Base-by-base conservation (phyloP, 352 stramenopile species). In the Phytopythium sindhum region DNA sequence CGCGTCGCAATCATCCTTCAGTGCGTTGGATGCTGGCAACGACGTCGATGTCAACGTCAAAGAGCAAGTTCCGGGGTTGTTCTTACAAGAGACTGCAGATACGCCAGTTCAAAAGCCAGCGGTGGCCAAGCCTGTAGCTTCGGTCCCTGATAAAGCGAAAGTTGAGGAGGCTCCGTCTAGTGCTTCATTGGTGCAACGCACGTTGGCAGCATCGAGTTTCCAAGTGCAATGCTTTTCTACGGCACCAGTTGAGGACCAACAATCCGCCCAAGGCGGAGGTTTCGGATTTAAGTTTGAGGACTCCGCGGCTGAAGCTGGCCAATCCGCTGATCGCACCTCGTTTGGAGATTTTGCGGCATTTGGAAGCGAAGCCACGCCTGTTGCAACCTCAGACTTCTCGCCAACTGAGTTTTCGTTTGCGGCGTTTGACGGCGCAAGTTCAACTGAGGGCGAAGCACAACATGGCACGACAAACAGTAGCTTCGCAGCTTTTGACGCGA, bases 21-120 rank as follows among this genome's bases (percentile, higher is more conserved):
- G 64, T 51, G 60, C 60, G 9, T 14, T 75, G 44, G 68, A 75
- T 59, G 64, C 64, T 50, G 64, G 68, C 2, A 75, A 75, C 26
- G 64, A 69, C n/a, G 62, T 72, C 26, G 68, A 75, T 52, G 54
- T 68, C n/a, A 68, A 65, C 35, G 10, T 69, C 11, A 35, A 63
- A 35, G 67, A 70, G 9, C 19, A 59, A 21, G 33, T 50, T 14
- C 48, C 60, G 11, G 35, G 6, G 19, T 63, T 24, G 12, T 48
- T 24, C 31, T 26, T 4, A 3, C n/a, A 7, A 7, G 54, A 29
- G n/a, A 21, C 5, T 2, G 35, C 23, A 42, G 45, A 53, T n/a
- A 1, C 28, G 31, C 21, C 31, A 26, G 26, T 14, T 8, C 14
- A 23, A 26, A 37, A 50, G 7, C 54, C 53, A 54, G 19, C 51